phyloP scores from a whole-genome alignment of 768 basidiomycete species.

The Kondoa malvinella region DNA sequence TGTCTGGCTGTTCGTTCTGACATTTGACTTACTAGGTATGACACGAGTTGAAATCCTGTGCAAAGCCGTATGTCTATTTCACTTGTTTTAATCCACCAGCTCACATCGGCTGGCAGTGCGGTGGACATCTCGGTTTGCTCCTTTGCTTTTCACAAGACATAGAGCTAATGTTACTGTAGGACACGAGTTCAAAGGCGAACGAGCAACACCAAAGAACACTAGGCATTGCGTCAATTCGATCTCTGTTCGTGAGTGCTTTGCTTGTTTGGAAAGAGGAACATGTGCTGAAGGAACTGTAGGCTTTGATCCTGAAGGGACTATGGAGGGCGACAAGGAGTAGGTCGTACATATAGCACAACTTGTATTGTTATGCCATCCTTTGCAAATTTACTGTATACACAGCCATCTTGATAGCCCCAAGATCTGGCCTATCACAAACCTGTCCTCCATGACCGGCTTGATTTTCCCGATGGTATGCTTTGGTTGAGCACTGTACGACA shows the following conservation, averaged over 20 bases:
- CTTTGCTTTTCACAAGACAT: not conserved
- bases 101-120: not conserved
- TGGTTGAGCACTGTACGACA: too few relatives aligned
- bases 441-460: too few relatives aligned
- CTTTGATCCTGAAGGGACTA: not conserved
- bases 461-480: too few relatives aligned
- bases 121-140: not conserved
- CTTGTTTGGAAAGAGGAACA: too few relatives aligned
- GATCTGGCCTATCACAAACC: too few relatives aligned
- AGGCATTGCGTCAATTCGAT: not conserved
- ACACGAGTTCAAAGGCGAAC: not conserved
- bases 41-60: slow-evolving; percentile 22
- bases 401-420: too few relatives aligned
- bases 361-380: too few relatives aligned
- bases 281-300: too few relatives aligned
- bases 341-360: not conserved
- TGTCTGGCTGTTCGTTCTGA: not conserved
- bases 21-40: slow-evolving; percentile 16
- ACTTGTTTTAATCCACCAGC: not conserved
- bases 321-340: not conserved
- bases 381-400: too few relatives aligned
- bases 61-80: slow-evolving; percentile 5
- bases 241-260: not conserved
- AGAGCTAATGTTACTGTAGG: not conserved
- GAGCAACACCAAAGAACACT: not conserved